Conservation (phyloP, 2,329 filamentous ascomycete genomes). For the Colletotrichum magnum region DNA sequence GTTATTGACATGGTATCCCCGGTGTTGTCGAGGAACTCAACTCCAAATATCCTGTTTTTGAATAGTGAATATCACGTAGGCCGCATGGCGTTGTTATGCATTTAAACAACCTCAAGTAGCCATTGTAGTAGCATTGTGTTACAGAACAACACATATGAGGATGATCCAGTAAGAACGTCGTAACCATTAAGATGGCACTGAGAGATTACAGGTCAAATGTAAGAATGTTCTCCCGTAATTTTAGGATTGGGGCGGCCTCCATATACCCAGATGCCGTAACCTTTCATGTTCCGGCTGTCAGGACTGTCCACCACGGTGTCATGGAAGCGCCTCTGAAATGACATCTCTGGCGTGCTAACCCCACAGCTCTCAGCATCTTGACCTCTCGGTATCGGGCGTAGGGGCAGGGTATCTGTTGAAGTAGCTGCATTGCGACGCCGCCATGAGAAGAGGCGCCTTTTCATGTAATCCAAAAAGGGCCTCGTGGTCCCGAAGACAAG, state of each 20-base stretch:
- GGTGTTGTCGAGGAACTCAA: no score
- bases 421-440: not conserved
- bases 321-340: not conserved
- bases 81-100: no score
- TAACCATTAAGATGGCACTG: no score
- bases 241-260: slow-evolving; percentile 2
- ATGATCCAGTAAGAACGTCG: no score
- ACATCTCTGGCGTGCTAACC: not conserved
- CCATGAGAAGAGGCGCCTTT: not conserved
- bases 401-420: slow-evolving; percentile 1
- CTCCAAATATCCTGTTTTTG: no score
- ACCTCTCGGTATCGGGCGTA: slow-evolving; percentile 2
- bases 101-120: no score
- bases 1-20: no score
- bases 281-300: not conserved
- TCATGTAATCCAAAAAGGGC: slow-evolving; percentile 42
- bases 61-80: no score
- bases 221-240: not conserved
- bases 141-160: no score
- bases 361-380: not conserved
- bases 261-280: not conserved
- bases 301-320: slow-evolving; percentile 4
- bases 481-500: slow-evolving; percentile 45
- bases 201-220: not conserved
- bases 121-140: no score